phyloP scores from a whole-genome alignment of 108 stramenopile species.

The Phaeodactylum tricornutum region DNA sequence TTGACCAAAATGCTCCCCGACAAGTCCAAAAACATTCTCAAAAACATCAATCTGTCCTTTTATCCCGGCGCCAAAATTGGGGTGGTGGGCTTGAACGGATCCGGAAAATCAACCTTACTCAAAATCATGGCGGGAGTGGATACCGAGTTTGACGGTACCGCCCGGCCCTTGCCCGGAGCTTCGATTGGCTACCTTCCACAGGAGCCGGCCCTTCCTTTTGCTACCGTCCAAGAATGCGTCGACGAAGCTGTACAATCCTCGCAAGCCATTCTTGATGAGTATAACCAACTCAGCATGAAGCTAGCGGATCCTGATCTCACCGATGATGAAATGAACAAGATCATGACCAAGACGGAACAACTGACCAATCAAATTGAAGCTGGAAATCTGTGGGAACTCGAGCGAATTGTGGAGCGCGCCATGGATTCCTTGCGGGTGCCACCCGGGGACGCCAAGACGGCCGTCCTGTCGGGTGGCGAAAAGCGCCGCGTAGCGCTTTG shows the following conservation, averaged over 20 bases:
- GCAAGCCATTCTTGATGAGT: conserved; percentile 60
- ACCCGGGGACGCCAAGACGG: conserved; percentile 63
- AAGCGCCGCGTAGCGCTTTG: conserved; percentile 90
- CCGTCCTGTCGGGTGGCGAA: conserved; percentile 90
- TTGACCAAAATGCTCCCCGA: conserved; percentile 76
- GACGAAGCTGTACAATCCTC: conserved; percentile 67
- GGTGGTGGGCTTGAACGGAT: conserved; percentile 84
- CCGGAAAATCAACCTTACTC: conserved; percentile 81
- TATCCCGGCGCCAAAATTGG: conserved; percentile 92
- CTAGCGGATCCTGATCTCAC: conserved; percentile 74
- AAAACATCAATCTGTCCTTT: conserved; percentile 78
- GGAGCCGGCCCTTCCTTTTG: conserved; percentile 62
- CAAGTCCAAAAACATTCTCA: conserved; percentile 77
- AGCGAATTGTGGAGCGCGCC: conserved; percentile 69
- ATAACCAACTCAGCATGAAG: conserved; percentile 63
- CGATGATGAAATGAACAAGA: conserved; percentile 51
- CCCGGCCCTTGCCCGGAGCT: conserved; percentile 77
- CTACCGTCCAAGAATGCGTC: conserved; percentile 79
- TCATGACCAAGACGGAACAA: conserved; percentile 50
- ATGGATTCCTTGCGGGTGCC: conserved; percentile 77
- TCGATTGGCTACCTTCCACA: conserved; percentile 81
- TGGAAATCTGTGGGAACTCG: conserved; percentile 79
- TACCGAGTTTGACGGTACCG: conserved; percentile 77
- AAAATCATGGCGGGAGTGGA: conserved; percentile 95
- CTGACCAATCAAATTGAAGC: conserved; percentile 80